Base-by-base conservation (phyloP, 768 basidiomycete genomes). In the Lactifluus rugatus region DNA sequence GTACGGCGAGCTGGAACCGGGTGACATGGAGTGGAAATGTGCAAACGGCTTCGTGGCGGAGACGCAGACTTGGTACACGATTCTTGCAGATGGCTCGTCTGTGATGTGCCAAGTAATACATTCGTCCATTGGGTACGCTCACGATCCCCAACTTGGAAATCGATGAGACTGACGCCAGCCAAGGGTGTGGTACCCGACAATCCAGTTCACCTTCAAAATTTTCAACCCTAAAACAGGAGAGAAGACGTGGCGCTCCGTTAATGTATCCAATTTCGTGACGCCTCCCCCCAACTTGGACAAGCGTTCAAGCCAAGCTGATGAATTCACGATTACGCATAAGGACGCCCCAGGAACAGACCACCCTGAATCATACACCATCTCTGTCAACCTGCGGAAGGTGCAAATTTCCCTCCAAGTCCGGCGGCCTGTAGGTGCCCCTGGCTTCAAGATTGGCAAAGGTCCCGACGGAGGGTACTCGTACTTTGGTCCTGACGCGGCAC, bases 201-300 rank as follows among this genome's bases (percentile, higher is more conserved):
- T 95, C 66, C 95, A 99, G 71, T 91, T 97, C 71, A 89, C 84
- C 4, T 93, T 85, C 83, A 95, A 93, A 73, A 72, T 88, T 51
- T 85, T 81, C 74, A 81, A 96, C 67, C 85, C 92, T 5, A 77
- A 79, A 61, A 90, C 85, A 19, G 81, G 83, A 56, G 78, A 87
- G 66, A 78, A 72, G 47, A 75, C 75, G 57, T 99, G 94, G 94
- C 89, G 88, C 70, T 92, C 90, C 26, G 68, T 92, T 70, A 93
- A 92, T 58, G 88, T 89, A 39, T 75, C 77, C 67, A 88, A 90
- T 70, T 93, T 93, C 67, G 77, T 79, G 53, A 81, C 83, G 16
- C 82, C 89, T 1, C 83, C 84, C n/a, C 79, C 85, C 26, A 78
- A 81, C 34, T 80, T 83, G 58, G 91, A 94, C 78, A 92, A 87